These are phyloP conservation scores for Kazachstania martiniae DNA, from an alignment of 805 yeast genomes.

Conservation along the genomic window DNA sequence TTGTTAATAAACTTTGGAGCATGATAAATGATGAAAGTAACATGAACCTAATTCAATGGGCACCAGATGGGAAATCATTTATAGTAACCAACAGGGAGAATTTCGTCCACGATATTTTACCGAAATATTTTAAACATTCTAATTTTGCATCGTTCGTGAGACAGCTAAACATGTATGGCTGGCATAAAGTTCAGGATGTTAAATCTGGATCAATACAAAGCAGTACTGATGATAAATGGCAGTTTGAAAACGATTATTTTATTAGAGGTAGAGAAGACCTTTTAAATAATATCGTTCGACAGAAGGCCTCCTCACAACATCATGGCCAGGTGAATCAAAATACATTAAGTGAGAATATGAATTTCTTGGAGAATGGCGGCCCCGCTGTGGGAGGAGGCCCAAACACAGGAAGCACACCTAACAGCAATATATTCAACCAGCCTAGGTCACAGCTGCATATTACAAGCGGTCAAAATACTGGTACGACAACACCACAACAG, in stretches of 20 bases:
- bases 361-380: neutral
- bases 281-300: slow-evolving; percentile 75
- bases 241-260: slow-evolving; percentile 78
- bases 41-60: slow-evolving; percentile 69
- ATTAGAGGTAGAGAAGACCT: slow-evolving; percentile 70
- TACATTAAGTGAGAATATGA: slow-evolving; percentile 3
- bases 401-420: neutral
- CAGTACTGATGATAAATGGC: slow-evolving; percentile 71
- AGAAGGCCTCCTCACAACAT: slow-evolving; percentile 30
- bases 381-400: neutral
- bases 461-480: slow-evolving; percentile 3
- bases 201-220: slow-evolving; percentile 57
- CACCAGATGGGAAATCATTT: slow-evolving; percentile 74
- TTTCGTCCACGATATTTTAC: slow-evolving; percentile 75
- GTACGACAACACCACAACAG: slow-evolving; percentile 2
- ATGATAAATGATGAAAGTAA: slow-evolving; percentile 83
- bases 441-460: slow-evolving; percentile 5
- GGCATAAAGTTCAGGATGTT: slow-evolving; percentile 97
- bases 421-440: neutral
- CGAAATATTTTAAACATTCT: slow-evolving; percentile 88
- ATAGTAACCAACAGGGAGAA: slow-evolving; percentile 71
- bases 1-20: slow-evolving; percentile 87
- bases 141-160: slow-evolving; percentile 94
- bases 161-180: slow-evolving; percentile 96
- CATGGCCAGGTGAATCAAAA: too few relatives aligned